phyloP scores from a whole-genome alignment of 1,139 yeast genomes.

The Saccharomyces uvarum region DNA sequence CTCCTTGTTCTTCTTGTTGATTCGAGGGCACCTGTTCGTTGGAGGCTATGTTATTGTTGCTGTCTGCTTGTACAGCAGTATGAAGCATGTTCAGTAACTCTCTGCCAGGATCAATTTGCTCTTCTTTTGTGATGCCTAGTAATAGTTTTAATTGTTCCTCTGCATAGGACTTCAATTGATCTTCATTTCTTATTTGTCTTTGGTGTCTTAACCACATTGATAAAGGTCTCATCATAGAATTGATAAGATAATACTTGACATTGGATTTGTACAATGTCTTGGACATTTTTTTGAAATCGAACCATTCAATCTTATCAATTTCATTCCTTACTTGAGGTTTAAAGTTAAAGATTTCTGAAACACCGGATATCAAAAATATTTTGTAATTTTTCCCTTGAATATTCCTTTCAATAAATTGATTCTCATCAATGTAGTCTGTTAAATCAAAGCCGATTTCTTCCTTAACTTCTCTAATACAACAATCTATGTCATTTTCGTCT shows the following conservation, averaged over 20 bases:
- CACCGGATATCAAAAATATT: conserved; percentile 67
- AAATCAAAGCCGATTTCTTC: conserved; percentile 97
- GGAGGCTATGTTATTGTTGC: conserved; percentile 13
- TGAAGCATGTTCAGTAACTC: conserved; percentile 61
- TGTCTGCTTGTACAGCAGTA: conserved; percentile 30
- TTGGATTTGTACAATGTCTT: conserved; percentile 32
- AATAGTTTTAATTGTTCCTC: conserved; percentile 57
- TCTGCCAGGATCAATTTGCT: conserved; percentile 60
- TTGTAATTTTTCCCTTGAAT: conserved; percentile 79
- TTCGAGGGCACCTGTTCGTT: conserved; percentile 2
- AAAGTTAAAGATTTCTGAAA: conserved; percentile 69
- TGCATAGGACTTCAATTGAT: conserved; percentile 41
- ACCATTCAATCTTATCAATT: conserved; percentile 66
- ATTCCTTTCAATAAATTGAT: conserved; percentile 74
- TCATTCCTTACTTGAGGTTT: conserved; percentile 82
- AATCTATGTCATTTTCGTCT: conserved; percentile 80
- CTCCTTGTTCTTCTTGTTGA: neutral
- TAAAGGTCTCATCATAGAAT: conserved; percentile 56
- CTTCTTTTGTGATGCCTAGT: conserved; percentile 45
- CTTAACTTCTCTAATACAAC: conserved; percentile 88
- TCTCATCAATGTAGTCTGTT: conserved; percentile 53
- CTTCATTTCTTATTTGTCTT: conserved; percentile 49
- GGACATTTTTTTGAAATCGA: conserved; percentile 39
- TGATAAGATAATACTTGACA: conserved; percentile 49
- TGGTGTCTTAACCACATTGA: conserved; percentile 47